These are phyloP conservation scores for Acidomyces sp. DNA, from an alignment of 495 filamentous ascomycete genomes.

Conservation along the genomic window DNA sequence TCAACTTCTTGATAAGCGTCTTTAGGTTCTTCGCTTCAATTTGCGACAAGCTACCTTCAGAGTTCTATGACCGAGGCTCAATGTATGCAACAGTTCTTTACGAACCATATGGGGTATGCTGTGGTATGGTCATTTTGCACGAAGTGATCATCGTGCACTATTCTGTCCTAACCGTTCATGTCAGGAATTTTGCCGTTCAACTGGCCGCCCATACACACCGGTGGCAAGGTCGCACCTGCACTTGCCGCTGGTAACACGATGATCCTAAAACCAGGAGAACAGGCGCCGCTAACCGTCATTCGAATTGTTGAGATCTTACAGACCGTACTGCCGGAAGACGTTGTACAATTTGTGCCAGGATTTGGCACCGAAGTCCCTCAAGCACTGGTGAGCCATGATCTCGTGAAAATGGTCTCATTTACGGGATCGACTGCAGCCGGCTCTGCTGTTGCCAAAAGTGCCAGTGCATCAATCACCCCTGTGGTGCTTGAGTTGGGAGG, in stretches of 20 bases:
- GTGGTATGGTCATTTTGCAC: no score
- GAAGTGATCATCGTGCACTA: no score
- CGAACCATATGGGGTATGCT: conserved; percentile 3
- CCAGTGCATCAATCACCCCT: conserved; percentile 3
- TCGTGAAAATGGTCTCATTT: conserved; percentile 7
- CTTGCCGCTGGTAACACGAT: conserved; percentile 11
- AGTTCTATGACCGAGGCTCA: conserved; percentile 17
- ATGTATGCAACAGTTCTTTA: conserved; percentile 14
- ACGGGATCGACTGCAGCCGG: conserved; percentile 8
- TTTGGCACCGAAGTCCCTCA: conserved; percentile 1
- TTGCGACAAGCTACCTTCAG: conserved; percentile 18
- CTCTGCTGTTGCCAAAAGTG: conserved; percentile 2
- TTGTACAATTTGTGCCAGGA: conserved; percentile 8
- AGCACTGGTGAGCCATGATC: conserved; percentile 3
- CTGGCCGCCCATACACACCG: conserved; percentile 11
- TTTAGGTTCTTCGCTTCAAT: conserved; percentile 18
- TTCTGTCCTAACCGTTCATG: no score
- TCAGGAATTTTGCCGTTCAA: not conserved
- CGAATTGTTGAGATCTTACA: conserved; percentile 8
- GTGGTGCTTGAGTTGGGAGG: conserved; percentile 10
- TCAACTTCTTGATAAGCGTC: conserved; percentile 11
- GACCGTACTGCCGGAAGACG: conserved; percentile 6
- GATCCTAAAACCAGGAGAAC: conserved; percentile 10
- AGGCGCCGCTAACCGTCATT: conserved; percentile 9
- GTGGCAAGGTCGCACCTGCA: conserved; percentile 10